Percentiles rank a stretch among this genome's conserved stretches.
These are phyloP conservation scores for Scytalidium sp. DNA, from an alignment of 2,329 filamentous ascomycete genomes.

Conservation along the genomic window DNA sequence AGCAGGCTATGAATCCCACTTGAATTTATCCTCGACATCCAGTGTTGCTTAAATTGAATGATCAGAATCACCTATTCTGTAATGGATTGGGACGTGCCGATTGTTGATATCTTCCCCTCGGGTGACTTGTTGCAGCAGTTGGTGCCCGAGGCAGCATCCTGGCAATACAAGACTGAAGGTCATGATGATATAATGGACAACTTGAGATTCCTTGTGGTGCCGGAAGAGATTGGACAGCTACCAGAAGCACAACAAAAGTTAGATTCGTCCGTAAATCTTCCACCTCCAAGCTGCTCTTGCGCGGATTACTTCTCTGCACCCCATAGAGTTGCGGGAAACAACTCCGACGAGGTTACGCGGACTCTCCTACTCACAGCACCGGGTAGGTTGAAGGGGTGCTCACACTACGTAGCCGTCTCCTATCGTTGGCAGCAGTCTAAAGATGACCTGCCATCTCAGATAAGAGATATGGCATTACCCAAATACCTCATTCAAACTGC, in stretches of 20 bases:
- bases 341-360: background rate
- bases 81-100: background rate
- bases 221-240: background rate
- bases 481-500: background rate
- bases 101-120: background rate
- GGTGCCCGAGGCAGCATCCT: background rate
- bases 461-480: background rate
- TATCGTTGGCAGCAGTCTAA: background rate
- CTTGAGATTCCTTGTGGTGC: background rate
- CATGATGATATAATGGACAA: background rate
- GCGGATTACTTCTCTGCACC: background rate
- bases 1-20: too few relatives aligned
- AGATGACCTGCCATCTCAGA: background rate
- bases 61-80: too few relatives aligned
- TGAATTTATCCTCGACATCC: too few relatives aligned
- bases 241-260: background rate
- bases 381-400: background rate
- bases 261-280: too few relatives aligned
- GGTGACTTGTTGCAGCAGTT: background rate
- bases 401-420: background rate
- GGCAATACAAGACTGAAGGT: background rate
- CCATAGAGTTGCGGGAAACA: background rate
- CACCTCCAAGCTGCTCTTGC: background rate
- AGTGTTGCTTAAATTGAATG: too few relatives aligned
- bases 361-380: background rate